phyloP scores from a whole-genome alignment of 805 yeast genomes.

The Novakomyces olei region DNA sequence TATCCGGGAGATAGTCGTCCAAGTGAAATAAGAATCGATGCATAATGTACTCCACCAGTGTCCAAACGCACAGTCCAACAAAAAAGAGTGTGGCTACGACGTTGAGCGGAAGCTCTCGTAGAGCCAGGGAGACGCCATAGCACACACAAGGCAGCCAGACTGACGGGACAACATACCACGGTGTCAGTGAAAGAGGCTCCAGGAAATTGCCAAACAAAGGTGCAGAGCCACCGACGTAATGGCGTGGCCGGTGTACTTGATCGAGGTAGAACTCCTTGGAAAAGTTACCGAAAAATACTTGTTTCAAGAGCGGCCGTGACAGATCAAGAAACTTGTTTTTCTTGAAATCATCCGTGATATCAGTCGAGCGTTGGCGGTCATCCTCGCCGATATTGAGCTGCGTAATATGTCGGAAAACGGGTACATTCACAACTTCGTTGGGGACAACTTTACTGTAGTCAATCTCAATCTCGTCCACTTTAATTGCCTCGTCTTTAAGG shows the following conservation, averaged over 20 bases:
- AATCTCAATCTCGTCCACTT: constrained; percentile 45
- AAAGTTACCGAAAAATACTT: constrained; percentile 55
- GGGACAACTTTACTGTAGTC: constrained; percentile 21
- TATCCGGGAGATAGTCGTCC: constrained; percentile 68
- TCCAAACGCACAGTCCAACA: constrained; percentile 82
- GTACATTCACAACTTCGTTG: no score
- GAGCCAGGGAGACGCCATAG: constrained; percentile 20
- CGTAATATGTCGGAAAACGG: no score
- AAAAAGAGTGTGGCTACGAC: constrained; percentile 37
- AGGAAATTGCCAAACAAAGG: constrained; percentile 84
- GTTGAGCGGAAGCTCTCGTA: constrained; percentile 13
- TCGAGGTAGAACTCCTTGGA: constrained; percentile 77
- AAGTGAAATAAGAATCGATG: constrained; percentile 89
- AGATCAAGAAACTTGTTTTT: constrained; percentile 76
- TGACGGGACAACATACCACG: constrained; percentile 83
- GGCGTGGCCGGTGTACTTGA: constrained; percentile 95
- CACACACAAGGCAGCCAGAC: constrained; percentile 72
- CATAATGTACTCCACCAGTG: constrained; percentile 63
- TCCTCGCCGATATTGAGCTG: constrained; percentile 43
- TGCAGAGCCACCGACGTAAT: constrained; percentile 83
- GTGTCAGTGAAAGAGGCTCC: constrained; percentile 75
- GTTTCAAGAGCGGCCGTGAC: constrained; percentile 56
- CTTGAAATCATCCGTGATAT: constrained; percentile 42
- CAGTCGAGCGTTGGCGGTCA: constrained; percentile 56
- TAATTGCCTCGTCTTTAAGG: constrained; percentile 29